phyloP scores from a whole-genome alignment of 108 stramenopile species.

The Fragilaria crotonensis region DNA sequence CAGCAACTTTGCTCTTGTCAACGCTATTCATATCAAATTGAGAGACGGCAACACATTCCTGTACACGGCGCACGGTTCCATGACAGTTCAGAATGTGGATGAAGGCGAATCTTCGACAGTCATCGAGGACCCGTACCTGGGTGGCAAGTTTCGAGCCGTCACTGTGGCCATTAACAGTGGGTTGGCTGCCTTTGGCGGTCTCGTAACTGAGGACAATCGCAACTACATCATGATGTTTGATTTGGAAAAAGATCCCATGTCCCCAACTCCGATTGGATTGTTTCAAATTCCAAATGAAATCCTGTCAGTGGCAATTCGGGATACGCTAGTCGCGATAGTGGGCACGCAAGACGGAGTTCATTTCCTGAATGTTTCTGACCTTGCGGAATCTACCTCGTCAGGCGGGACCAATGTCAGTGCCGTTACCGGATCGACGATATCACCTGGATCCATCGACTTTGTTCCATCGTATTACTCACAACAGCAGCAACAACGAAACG shows the following conservation, averaged over 20 bases:
- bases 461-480: no score
- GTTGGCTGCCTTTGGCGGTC: background rate
- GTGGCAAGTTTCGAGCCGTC: background rate
- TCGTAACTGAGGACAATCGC: background rate
- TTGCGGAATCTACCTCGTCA: no score
- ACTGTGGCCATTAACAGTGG: background rate
- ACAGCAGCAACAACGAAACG: no score
- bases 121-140: background rate
- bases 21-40: background rate
- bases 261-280: background rate
- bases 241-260: background rate
- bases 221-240: background rate
- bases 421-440: no score
- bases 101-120: background rate
- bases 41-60: background rate
- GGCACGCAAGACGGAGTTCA: no score
- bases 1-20: background rate
- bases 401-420: no score
- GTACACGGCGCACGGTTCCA: background rate
- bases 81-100: background rate
- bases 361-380: no score
- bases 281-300: background rate
- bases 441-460: no score
- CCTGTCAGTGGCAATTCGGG: background rate
- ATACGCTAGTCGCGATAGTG: no score